A percentile compares a stretch with the other conserved stretches of the same genome.
Evolutionary conservation across 495 filamentous ascomycete genomes (phyloP).

Genomic region (Usnea hakonensis): DNA sequence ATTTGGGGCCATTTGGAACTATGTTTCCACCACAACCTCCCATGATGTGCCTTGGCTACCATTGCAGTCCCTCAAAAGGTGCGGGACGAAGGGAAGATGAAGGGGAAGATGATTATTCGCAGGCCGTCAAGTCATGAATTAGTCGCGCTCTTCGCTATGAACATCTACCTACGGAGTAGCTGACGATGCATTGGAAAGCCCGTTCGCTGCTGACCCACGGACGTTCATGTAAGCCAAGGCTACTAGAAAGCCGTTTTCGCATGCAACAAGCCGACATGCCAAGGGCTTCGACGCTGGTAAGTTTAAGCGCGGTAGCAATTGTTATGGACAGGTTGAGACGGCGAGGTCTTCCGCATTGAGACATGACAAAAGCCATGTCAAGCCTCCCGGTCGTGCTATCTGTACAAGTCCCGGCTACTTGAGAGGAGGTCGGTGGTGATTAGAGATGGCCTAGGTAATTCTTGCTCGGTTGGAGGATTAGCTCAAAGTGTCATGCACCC

Average conservation of each 20-base stretch:
- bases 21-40: not conserved
- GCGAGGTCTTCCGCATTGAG: constrained; percentile 9
- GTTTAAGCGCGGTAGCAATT: constrained; percentile 1
- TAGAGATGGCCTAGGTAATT: constrained; percentile 4
- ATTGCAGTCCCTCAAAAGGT: not conserved
- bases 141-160: not conserved
- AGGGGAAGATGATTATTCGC: too few species aligned
- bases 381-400: constrained; percentile 13
- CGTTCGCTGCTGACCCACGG: constrained; percentile 7
- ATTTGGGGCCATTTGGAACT: not conserved
- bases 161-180: not conserved
- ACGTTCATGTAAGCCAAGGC: constrained; percentile 7
- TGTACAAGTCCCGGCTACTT: not conserved
- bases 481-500: constrained; percentile 13
- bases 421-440: not conserved
- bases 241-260: constrained; percentile 6
- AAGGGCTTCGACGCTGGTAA: not conserved
- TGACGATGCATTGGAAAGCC: not conserved
- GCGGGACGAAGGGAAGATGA: not conserved
- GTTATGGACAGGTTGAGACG: constrained; percentile 8
- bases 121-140: too few species aligned
- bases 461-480: constrained; percentile 7
- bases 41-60: not conserved
- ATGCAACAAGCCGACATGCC: constrained; percentile 12
- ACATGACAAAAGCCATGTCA: constrained; percentile 13